phyloP scores from a whole-genome alignment of 345 rosid species.

The Isatis tinctoria region DNA sequence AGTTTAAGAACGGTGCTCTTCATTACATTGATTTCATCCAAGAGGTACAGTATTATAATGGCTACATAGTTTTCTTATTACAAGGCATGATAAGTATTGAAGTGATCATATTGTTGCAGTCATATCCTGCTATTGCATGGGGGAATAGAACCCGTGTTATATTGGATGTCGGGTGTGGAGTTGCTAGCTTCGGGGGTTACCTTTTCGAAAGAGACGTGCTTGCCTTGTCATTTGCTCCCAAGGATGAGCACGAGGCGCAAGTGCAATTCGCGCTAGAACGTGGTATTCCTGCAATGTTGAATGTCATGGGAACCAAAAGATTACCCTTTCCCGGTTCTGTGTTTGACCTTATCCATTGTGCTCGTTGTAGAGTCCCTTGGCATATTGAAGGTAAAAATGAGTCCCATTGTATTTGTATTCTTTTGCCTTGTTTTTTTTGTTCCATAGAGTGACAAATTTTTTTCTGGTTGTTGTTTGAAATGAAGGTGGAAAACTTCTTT shows the following conservation, averaged over 20 bases:
- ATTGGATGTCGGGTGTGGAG: slow-evolving; percentile 92
- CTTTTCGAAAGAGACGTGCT: slow-evolving; percentile 79
- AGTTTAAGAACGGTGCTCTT: slow-evolving; percentile 81
- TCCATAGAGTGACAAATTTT: neutral
- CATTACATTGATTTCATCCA: slow-evolving; percentile 90
- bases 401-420: neutral
- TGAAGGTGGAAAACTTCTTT: slow-evolving; percentile 87
- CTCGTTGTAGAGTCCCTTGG: slow-evolving; percentile 97
- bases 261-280: slow-evolving; percentile 91
- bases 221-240: slow-evolving; percentile 90
- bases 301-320: slow-evolving; percentile 85
- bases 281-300: slow-evolving; percentile 78
- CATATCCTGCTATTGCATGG: slow-evolving; percentile 64
- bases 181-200: slow-evolving; percentile 90
- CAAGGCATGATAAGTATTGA: neutral
- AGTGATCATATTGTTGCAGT: slow-evolving; percentile 35
- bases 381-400: slow-evolving; percentile 65
- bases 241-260: slow-evolving; percentile 95
- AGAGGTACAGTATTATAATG: slow-evolving; percentile 40
- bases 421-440: neutral
- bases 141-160: slow-evolving; percentile 69
- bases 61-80: neutral
- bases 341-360: slow-evolving; percentile 82
- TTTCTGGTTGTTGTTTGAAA: slow-evolving; percentile 14
- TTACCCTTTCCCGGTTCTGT: slow-evolving; percentile 76